These are phyloP conservation scores for Prototheca wickerhamii DNA, from an alignment of 163 green algal species.

Conservation along the genomic window DNA sequence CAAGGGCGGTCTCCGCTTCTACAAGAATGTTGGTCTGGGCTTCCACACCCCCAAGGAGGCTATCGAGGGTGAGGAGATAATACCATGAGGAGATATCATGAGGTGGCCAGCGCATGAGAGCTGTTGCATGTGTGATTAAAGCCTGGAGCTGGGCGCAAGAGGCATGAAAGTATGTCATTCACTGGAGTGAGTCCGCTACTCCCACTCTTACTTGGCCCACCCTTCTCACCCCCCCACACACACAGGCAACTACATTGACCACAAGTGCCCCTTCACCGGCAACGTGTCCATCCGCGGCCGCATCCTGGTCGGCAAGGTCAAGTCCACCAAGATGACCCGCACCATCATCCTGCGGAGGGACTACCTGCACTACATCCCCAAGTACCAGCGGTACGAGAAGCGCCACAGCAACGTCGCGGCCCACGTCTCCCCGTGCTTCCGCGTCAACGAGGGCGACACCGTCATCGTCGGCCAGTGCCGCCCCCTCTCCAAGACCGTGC, in stretches of 20 bases:
- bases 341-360: constrained; percentile 95
- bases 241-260: constrained; percentile 97
- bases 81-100: too few species aligned
- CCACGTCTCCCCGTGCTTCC: constrained; percentile 95
- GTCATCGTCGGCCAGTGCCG: constrained; percentile 96
- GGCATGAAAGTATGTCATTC: too few species aligned
- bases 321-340: constrained; percentile 95
- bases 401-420: constrained; percentile 92
- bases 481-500: constrained; percentile 92
- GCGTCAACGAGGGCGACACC: constrained; percentile 85
- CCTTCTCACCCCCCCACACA: background rate
- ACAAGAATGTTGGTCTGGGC: constrained; percentile 93
- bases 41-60: constrained; percentile 98
- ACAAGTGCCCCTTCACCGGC: constrained; percentile 99
- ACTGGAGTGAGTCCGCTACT: too few species aligned
- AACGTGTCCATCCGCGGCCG: constrained; percentile 95
- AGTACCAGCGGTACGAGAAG: constrained; percentile 99
- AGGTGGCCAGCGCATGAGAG: too few species aligned
- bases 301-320: constrained; percentile 88
- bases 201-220: background rate
- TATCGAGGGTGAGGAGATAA: constrained; percentile 88
- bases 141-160: too few species aligned
- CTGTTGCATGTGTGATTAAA: too few species aligned
- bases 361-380: constrained; percentile 98
- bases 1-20: constrained; percentile 86